Conservation (phyloP, 352 stramenopile genomes). For the Globisporangium carolinianum region DNA sequence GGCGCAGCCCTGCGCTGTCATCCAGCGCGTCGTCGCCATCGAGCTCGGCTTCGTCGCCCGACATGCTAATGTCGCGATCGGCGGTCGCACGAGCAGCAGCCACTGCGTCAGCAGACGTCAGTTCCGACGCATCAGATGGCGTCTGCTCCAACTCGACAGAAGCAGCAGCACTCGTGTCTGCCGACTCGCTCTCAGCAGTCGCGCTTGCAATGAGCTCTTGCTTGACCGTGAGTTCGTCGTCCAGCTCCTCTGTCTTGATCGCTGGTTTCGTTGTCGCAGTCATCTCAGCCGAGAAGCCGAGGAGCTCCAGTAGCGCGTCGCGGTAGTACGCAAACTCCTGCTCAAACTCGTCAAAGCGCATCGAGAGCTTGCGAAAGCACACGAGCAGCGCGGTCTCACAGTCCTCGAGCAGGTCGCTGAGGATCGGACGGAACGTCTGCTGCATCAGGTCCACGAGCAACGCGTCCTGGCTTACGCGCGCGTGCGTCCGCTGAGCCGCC, state of each 20-base stretch:
- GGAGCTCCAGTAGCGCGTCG: slow-evolving; percentile 44
- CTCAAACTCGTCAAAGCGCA: slow-evolving; percentile 65
- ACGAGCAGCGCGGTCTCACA: slow-evolving; percentile 66
- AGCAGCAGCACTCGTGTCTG: not conserved
- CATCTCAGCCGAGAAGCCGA: slow-evolving; percentile 10
- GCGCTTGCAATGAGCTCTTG: slow-evolving; percentile 29
- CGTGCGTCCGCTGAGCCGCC: slow-evolving; percentile 43
- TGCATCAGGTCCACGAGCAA: slow-evolving; percentile 62
- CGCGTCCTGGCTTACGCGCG: slow-evolving; percentile 51
- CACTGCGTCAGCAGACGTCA: not conserved
- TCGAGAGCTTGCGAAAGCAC: slow-evolving; percentile 53
- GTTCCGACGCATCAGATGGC: slow-evolving; percentile 1
- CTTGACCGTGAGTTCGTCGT: slow-evolving; percentile 31
- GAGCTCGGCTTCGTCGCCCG: slow-evolving; percentile 1
- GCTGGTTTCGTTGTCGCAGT: slow-evolving; percentile 11
- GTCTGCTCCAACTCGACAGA: not conserved
- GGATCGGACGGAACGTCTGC: slow-evolving; percentile 59
- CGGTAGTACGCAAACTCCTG: slow-evolving; percentile 80
- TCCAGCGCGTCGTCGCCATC: slow-evolving; percentile 12
- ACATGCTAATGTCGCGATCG: not conserved
- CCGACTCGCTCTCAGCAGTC: not conserved
- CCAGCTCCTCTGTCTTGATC: slow-evolving; percentile 13
- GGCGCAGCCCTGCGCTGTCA: slow-evolving; percentile 45
- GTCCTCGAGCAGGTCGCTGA: slow-evolving; percentile 49
- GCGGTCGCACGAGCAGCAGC: no score